Base-by-base conservation (phyloP, 2,329 filamentous ascomycete species). In the Rasamsonia emersonii region DNA sequence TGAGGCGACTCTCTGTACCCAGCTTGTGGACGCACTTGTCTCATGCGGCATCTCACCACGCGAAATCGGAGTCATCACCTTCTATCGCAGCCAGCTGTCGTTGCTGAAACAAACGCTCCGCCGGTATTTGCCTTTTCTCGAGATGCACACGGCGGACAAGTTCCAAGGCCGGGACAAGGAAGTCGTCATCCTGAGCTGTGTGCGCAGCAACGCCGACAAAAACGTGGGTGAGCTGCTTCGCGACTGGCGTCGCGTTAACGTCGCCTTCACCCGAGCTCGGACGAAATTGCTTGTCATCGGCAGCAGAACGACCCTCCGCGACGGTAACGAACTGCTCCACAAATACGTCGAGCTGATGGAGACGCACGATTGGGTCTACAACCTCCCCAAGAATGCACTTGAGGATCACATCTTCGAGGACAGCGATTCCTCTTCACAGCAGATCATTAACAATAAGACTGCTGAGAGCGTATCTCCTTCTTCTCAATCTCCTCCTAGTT, bases 141-240 rank as follows among this genome's bases (percentile, higher is more conserved):
- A 98, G 59, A 86, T 96, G 72, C 86, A 98, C 59, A 96, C 91
- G 0, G 88, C 91, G 3, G 91, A 98, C 60, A 86, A 89, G 26
- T 98, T 94, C 58, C 91, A 98, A 56, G 91, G 91, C 5, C 76
- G 91, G 7, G 91, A 98, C 61, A 98, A 98, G 54, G 86, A 94
- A 51, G 79, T 93, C 3, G 75, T 96, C 1, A 75, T 98, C 9
- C 71, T 98, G 6, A 85, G 77, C 34, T 79, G 93, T 18, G 91
- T 96, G 9, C 75, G 91, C 18, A 89, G 78, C 54, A 98, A 98
- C 48, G 78, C 88, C 14, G 71, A 73, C 1, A 76, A 79, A 40
- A 76, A 73, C 30, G 88, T 98, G n/a, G 91, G 91, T 11, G 91
- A 96, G 34, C 59, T 98, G 27, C 68, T 98, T 17, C 83, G 82